Percentiles rank a stretch among this genome's conserved stretches.
These are phyloP conservation scores for Pseudodiploospora longispora DNA, from an alignment of 2,329 filamentous ascomycete species.

Conservation along the genomic window DNA sequence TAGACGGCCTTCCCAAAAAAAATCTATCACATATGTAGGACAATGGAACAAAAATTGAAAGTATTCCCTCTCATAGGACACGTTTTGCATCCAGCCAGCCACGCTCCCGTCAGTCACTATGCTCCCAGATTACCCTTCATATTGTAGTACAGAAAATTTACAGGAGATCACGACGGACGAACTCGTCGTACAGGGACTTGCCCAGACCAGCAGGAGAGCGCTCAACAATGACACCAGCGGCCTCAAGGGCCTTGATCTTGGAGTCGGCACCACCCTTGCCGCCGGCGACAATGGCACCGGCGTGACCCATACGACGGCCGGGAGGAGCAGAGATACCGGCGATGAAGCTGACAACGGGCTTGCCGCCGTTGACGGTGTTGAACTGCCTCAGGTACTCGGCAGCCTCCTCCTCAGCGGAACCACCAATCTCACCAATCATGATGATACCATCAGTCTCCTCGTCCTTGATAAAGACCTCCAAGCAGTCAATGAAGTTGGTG, in stretches of 20 bases:
- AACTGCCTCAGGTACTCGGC: conserved; percentile 89
- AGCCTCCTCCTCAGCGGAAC: conserved; percentile 93
- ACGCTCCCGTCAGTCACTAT: conserved; percentile 8
- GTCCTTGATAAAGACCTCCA: conserved; percentile 93
- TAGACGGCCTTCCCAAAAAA: conserved; percentile 3
- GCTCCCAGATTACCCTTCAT: conserved; percentile 3
- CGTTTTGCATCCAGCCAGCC: conserved; percentile 13
- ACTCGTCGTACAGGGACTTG: conserved; percentile 90
- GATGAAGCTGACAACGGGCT: conserved; percentile 97
- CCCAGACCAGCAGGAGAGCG: conserved; percentile 85
- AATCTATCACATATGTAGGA: conserved; percentile 27
- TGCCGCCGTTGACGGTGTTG: conserved; percentile 77
- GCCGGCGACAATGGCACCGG: conserved; percentile 93
- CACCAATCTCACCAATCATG: conserved; percentile 99
- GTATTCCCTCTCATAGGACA: conserved; percentile 11
- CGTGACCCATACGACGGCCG: conserved; percentile 96
- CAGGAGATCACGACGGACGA: conserved; percentile 91
- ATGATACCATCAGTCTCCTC: conserved; percentile 97
- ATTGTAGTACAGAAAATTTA: conserved; percentile 38
- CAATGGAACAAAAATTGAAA: conserved; percentile 20
- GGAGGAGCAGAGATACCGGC: conserved; percentile 96
- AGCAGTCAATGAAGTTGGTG: conserved; percentile 99
- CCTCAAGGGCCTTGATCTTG: conserved; percentile 92
- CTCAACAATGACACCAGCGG: conserved; percentile 92
- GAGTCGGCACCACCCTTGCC: conserved; percentile 97